These are phyloP conservation scores for Mesembryanthemum crystallinum DNA, from an alignment of 148 eudicot genomes.

Conservation along the genomic window DNA sequence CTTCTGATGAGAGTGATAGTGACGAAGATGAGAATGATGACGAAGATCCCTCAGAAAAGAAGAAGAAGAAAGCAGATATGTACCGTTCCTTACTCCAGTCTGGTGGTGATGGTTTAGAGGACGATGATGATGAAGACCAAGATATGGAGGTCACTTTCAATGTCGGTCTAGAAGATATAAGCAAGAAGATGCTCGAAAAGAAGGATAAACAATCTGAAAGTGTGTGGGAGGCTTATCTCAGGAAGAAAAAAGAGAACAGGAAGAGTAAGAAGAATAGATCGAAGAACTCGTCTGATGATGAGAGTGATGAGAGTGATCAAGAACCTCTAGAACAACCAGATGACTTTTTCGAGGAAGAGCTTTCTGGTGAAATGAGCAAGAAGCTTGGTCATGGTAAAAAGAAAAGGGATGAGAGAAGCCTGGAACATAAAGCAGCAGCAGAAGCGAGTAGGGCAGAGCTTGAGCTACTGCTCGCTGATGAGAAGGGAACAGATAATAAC, in stretches of 20 bases:
- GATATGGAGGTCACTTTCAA: conserved; percentile 98
- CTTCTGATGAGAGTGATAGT: conserved; percentile 75
- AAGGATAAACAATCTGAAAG: conserved; percentile 72
- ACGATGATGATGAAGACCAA: conserved; percentile 56
- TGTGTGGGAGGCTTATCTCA: conserved; percentile 81
- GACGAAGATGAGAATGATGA: conserved; percentile 44
- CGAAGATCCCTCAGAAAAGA: conserved; percentile 33
- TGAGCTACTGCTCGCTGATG: conserved; percentile 82
- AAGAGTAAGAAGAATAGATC: conserved; percentile 54
- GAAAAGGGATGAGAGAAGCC: conserved; percentile 17
- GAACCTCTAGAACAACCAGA: conserved; percentile 50
- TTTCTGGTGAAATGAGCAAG: conserved; percentile 35
- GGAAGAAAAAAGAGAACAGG: conserved; percentile 79
- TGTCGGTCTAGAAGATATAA: conserved; percentile 86
- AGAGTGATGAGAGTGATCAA: conserved; percentile 47
- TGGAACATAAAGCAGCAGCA: conserved; percentile 49
- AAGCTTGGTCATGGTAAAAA: conserved; percentile 26
- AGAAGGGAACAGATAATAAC: conserved; percentile 44
- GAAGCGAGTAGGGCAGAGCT: conserved; percentile 81
- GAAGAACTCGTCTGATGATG: conserved; percentile 76
- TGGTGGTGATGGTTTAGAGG: conserved; percentile 77
- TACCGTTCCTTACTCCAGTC: conserved; percentile 68
- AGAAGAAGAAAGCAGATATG: conserved; percentile 46
- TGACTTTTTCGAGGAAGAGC: conserved; percentile 74
- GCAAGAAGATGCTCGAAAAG: conserved; percentile 81